Evolutionary conservation across 169 alveolate genomes (phyloP).

Genomic region (Babesia bovis): DNA sequence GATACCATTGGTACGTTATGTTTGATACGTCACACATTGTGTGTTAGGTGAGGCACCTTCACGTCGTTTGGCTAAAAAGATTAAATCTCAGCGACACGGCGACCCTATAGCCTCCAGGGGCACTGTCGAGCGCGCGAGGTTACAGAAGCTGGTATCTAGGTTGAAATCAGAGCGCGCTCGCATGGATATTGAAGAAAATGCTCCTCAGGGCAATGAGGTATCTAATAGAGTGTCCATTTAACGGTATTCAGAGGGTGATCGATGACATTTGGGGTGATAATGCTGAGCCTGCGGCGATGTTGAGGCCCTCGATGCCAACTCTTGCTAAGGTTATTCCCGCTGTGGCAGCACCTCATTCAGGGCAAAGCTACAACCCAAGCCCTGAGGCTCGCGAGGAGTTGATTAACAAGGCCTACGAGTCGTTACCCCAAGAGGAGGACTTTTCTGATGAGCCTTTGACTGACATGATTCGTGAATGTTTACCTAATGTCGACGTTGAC

Average conservation of each 20-base stretch:
- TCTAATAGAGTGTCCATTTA: no score
- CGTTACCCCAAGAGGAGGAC: background rate
- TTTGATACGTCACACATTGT: background rate
- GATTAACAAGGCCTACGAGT: constrained; percentile 12
- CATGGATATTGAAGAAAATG: constrained; percentile 16
- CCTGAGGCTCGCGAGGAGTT: constrained; percentile 45
- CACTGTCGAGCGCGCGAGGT: constrained; percentile 17
- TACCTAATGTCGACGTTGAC: constrained; percentile 37
- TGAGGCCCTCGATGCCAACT: constrained; percentile 20
- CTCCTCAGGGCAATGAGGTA: background rate
- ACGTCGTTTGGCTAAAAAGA: constrained; percentile 14
- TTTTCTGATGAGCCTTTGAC: constrained; percentile 26
- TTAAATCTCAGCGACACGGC: background rate
- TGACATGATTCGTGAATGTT: constrained; percentile 2
- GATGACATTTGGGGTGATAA: constrained; percentile 44
- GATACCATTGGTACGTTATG: constrained; percentile 10
- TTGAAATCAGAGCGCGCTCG: constrained; percentile 3
- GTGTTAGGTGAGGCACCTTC: constrained; percentile 22
- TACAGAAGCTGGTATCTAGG: constrained; percentile 8
- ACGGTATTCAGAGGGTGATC: background rate
- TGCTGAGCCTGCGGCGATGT: background rate
- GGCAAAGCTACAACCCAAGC: constrained; percentile 64
- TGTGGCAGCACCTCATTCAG: constrained; percentile 64
- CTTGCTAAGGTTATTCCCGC: constrained; percentile 46
- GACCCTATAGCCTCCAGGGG: constrained; percentile 9